These are phyloP conservation scores for Eucalyptus regnans DNA, from an alignment of 345 rosid genomes.

Conservation along the genomic window DNA sequence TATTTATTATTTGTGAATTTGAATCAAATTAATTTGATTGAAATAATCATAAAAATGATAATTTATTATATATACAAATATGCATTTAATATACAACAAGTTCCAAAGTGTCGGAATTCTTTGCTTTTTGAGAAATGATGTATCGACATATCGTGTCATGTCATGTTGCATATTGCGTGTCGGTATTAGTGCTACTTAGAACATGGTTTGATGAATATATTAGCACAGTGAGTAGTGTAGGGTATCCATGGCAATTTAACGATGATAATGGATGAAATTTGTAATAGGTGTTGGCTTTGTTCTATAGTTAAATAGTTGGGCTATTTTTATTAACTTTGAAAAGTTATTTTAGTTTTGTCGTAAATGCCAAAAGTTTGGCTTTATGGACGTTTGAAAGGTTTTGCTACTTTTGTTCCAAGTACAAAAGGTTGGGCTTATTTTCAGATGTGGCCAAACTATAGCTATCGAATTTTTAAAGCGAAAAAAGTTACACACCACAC, in stretches of 20 bases:
- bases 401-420: neutral
- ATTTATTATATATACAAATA: too few relatives aligned
- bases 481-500: neutral
- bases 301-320: neutral
- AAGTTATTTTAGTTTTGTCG: neutral
- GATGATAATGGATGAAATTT: neutral
- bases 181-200: accelerated
- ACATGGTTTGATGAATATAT: neutral
- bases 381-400: neutral
- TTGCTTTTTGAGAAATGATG: accelerated
- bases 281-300: neutral
- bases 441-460: neutral
- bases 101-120: accelerated
- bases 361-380: neutral
- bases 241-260: neutral
- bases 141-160: accelerated
- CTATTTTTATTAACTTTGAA: neutral
- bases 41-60: too few relatives aligned
- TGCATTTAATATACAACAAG: too few relatives aligned
- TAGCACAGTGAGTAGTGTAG: neutral
- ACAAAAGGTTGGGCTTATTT: neutral
- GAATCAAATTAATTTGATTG: too few relatives aligned
- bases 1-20: too few relatives aligned
- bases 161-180: too few relatives aligned
- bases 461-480: neutral